Conservation (phyloP, 2,329 filamentous ascomycete species). For the Aspergillus chevalieri region DNA sequence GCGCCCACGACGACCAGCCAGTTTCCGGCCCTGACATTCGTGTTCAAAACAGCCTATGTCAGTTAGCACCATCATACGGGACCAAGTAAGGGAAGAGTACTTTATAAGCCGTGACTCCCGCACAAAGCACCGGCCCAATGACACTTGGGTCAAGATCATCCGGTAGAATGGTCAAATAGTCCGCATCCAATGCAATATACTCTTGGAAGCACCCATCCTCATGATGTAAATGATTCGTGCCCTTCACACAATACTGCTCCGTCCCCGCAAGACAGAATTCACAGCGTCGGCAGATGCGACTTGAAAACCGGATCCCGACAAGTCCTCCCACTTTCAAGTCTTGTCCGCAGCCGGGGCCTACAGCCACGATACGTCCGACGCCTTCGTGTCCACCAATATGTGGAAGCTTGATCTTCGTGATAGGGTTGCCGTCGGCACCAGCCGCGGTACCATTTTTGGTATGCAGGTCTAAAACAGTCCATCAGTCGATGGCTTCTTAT, state of each 20-base stretch:
- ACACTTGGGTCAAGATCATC: slow-evolving; percentile 38
- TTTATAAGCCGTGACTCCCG: slow-evolving; percentile 42
- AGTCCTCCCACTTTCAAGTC: slow-evolving; percentile 33
- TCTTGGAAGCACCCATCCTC: slow-evolving; percentile 44
- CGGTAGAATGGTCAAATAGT: slow-evolving; percentile 39
- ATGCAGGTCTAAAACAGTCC: slow-evolving; percentile 30
- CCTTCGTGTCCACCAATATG: slow-evolving; percentile 45
- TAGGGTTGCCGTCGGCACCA: slow-evolving; percentile 34
- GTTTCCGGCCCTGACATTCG: slow-evolving; percentile 34
- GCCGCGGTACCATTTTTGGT: slow-evolving; percentile 36
- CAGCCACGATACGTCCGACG: slow-evolving; percentile 35
- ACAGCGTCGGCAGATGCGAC: slow-evolving; percentile 39
- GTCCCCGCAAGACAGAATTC: slow-evolving; percentile 38
- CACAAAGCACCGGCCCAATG: slow-evolving; percentile 41
- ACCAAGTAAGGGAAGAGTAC: slow-evolving; percentile 9
- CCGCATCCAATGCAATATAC: slow-evolving; percentile 41
- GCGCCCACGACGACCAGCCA: slow-evolving; percentile 43
- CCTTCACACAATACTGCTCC: slow-evolving; percentile 38
- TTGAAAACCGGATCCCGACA: slow-evolving; percentile 41
- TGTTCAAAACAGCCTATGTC: slow-evolving; percentile 36
- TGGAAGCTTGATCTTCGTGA: slow-evolving; percentile 40
- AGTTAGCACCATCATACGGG: neutral
- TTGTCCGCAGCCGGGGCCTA: slow-evolving; percentile 31
- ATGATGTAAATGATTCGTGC: slow-evolving; percentile 43
- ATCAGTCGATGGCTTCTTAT: neutral